Base-by-base conservation (phyloP, 2,329 filamentous ascomycete species). In the Aotearoamyces nothofagi region DNA sequence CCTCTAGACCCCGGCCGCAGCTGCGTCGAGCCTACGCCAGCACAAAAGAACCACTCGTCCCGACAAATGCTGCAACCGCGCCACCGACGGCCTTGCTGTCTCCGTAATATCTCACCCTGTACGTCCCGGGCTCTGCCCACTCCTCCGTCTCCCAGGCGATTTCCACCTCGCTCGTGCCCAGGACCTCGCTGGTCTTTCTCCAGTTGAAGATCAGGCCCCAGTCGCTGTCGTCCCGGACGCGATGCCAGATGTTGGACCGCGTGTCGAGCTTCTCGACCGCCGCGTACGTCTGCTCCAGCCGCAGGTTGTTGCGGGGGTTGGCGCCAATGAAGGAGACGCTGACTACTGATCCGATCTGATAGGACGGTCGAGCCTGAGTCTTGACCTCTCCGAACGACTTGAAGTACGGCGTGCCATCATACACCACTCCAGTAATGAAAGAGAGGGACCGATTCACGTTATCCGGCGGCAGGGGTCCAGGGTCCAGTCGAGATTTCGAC, bases 251-350 rank as follows among this genome's bases (percentile, higher is more conserved):
- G 9, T 47, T 56, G 15, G 41, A 54, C 31, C 47, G 45, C 22
- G 42, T 38, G 17, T 61, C 49, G 26, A 69, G 60, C 44, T 60
- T 60, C 57, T 94, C 84, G 0, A 94, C 66, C 0, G 78, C 69
- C 0, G 76, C 76, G 51, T 73, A 94, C 0, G 83, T 92, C 3
- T 62, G 64, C 43, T 81, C 86, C 2, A 82, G 69, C 2, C 73
- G 69, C 16, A 94, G 67, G 39, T 93, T 79, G 50, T 94, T 94
- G 16, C 87, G 69, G 10, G 87, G 87, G 44, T 93, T 93, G 1
- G 86, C 86, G 10, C 77, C 87, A 3, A 87, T 69, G 50, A 94
- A 94, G 0, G 63, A 72, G 0, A 66, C 77, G 10, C 57, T 64
- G 27, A 86, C 69, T 4, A 58, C 57, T 17, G 68, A 62, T 3